These are phyloP conservation scores for Exserohilum turcica DNA, from an alignment of 2,329 filamentous ascomycete species.

Conservation along the genomic window DNA sequence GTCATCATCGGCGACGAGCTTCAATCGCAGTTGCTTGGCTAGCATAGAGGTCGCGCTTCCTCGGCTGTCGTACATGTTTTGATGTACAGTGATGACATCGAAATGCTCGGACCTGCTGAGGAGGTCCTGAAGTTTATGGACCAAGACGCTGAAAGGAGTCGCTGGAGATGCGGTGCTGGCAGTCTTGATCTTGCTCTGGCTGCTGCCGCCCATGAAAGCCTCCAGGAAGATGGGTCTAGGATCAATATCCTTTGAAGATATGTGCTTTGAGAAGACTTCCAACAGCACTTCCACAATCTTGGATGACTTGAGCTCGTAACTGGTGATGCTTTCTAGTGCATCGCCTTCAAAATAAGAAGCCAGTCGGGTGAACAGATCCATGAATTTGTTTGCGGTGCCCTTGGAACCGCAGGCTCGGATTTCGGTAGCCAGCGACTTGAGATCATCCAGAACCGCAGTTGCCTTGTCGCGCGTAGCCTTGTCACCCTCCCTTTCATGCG, in stretches of 20 bases:
- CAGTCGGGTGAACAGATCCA: constrained; percentile 72
- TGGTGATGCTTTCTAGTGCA: constrained; percentile 90
- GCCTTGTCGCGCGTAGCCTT: constrained; percentile 80
- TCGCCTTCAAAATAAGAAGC: constrained; percentile 87
- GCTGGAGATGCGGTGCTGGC: constrained; percentile 70
- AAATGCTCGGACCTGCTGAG: constrained; percentile 97
- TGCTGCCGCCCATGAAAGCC: constrained; percentile 82
- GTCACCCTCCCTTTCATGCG: constrained; percentile 78
- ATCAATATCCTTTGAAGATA: constrained; percentile 59
- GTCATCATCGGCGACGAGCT: constrained; percentile 85
- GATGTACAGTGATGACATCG: constrained; percentile 93
- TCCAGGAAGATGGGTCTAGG: constrained; percentile 86
- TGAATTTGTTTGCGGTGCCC: constrained; percentile 55
- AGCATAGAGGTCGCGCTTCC: constrained; percentile 95
- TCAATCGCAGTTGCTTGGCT: constrained; percentile 90
- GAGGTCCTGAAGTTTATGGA: constrained; percentile 93
- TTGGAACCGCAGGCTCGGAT: constrained; percentile 72
- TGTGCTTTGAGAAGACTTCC: constrained; percentile 73
- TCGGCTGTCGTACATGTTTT: constrained; percentile 87
- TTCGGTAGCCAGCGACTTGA: constrained; percentile 73
- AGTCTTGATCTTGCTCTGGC: constrained; percentile 65
- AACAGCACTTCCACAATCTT: constrained; percentile 85
- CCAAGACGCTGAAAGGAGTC: constrained; percentile 86
- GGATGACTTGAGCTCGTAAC: constrained; percentile 89
- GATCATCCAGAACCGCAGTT: constrained; percentile 70